phyloP scores from a whole-genome alignment of 2,329 filamentous ascomycete genomes.

The Hirsutella thompsonii region DNA sequence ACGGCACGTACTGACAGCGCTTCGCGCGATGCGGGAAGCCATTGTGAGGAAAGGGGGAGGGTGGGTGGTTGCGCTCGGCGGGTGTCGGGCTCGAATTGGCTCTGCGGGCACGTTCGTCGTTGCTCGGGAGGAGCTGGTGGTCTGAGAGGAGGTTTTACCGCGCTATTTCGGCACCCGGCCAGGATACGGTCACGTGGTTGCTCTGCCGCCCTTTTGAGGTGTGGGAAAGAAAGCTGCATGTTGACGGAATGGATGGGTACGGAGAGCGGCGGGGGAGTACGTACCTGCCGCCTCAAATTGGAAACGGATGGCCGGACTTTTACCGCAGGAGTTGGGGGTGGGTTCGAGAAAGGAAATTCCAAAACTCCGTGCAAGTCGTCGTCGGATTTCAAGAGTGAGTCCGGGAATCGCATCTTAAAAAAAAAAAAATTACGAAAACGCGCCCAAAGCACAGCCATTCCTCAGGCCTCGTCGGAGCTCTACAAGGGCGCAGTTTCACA shows the following conservation, averaged over 20 bases:
- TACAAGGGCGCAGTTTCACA: no score
- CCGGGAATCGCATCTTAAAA: background rate
- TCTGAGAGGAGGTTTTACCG: slow-evolving; percentile 39
- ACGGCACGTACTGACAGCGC: slow-evolving; percentile 70
- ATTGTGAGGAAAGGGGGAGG: slow-evolving; percentile 51
- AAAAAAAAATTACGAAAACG: no score
- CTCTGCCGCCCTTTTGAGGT: background rate
- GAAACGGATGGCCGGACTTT: slow-evolving; percentile 12
- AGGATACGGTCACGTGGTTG: slow-evolving; percentile 20
- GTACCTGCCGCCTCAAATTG: no score
- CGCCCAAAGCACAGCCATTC: no score
- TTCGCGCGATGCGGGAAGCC: slow-evolving; percentile 95
- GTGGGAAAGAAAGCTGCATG: background rate
- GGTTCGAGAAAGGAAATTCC: no score
- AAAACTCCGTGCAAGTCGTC: no score
- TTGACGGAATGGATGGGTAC: no score
- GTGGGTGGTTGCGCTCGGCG: slow-evolving; percentile 11
- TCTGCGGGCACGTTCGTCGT: slow-evolving; percentile 23
- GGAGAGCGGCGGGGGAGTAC: no score
- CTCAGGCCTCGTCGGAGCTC: no score
- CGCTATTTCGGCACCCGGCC: slow-evolving; percentile 25
- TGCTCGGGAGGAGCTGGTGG: slow-evolving; percentile 27
- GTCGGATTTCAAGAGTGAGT: no score
- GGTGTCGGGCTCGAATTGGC: slow-evolving; percentile 38
- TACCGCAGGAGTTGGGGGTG: background rate